Base-by-base conservation (phyloP, 352 stramenopile genomes). In the Globisporangium okanoganense region DNA sequence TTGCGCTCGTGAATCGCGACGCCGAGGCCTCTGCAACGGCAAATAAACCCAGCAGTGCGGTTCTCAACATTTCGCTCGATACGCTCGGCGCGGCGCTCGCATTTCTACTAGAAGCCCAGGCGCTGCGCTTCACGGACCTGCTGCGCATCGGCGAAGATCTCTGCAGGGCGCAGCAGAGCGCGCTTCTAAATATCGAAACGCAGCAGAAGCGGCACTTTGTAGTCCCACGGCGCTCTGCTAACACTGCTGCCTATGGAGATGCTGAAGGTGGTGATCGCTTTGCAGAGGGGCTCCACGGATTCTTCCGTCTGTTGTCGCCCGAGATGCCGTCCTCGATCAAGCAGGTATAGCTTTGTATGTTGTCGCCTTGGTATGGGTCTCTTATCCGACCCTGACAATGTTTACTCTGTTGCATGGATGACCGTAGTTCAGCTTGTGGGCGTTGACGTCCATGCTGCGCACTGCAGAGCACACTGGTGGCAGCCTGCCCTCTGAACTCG, bases 281-380 rank as follows among this genome's bases (percentile, higher is more conserved):
- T 25, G 50, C 24, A 8, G 50, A 58, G 8, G 52, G 35, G 20
- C 13, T 55, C 36, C 3, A 27, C 35, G 70, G 78, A 2, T 76
- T 88, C 43, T 43, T 78, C 20, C 58, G 69, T 0, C 48, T 92
- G 47, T 69, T 86, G 27, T 84, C 79, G 2, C 77, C 78, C 7
- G 73, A 85, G 43, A 80, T 87, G 71, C 79, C 82, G 3, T 58
- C 67, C 8, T 68, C 67, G 2, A 68, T 85, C 33, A 85, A 84
- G 58, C 59, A n/a, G n/a, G n/a, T n/a, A n/a, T n/a, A n/a, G n/a
- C n/a, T n/a, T n/a, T n/a, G n/a, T n/a, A n/a, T n/a, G n/a, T n/a
- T n/a, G n/a, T n/a, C n/a, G n/a, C n/a, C n/a, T n/a, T n/a, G n/a
- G n/a, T n/a, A n/a, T n/a, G n/a, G n/a, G n/a, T n/a, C n/a, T n/a